A percentile compares a stretch with the other conserved stretches of the same genome.
These are phyloP conservation scores for Zymoseptoria pseudotritici DNA, from an alignment of 2,329 filamentous ascomycete genomes.

Conservation along the genomic window DNA sequence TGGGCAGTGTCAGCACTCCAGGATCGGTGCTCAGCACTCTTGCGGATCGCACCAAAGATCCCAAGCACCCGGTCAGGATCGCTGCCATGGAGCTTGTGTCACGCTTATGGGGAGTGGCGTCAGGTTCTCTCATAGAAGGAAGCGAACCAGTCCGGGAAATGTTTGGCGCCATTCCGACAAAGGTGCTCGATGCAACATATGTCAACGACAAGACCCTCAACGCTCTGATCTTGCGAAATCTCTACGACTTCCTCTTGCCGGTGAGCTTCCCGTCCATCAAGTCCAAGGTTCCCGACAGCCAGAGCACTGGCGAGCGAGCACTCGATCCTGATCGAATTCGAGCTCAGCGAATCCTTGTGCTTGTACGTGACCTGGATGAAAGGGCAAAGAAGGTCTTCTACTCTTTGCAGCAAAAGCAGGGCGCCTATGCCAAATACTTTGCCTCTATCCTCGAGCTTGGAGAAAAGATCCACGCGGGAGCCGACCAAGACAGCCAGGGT, in stretches of 20 bases:
- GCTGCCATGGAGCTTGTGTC: slow-evolving; percentile 80
- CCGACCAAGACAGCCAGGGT: slow-evolving; percentile 62
- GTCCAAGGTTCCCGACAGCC: slow-evolving; percentile 40
- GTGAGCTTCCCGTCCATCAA: slow-evolving; percentile 74
- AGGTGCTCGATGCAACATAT: slow-evolving; percentile 81
- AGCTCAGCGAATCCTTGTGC: slow-evolving; percentile 72
- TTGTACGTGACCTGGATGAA: slow-evolving; percentile 69
- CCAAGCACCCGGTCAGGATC: slow-evolving; percentile 69
- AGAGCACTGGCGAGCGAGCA: slow-evolving; percentile 36
- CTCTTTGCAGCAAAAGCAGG: slow-evolving; percentile 71
- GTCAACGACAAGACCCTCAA: slow-evolving; percentile 84
- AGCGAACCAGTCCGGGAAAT: slow-evolving; percentile 68
- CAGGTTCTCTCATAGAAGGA: slow-evolving; percentile 75
- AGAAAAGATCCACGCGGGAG: slow-evolving; percentile 82
- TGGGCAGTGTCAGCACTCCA: slow-evolving; percentile 65
- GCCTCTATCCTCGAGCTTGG: slow-evolving; percentile 74
- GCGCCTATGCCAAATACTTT: slow-evolving; percentile 64
- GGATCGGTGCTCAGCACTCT: slow-evolving; percentile 75
- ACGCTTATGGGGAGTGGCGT: slow-evolving; percentile 88
- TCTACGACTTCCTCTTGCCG: slow-evolving; percentile 84
- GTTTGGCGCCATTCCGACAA: slow-evolving; percentile 74
- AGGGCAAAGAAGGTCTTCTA: slow-evolving; percentile 83
- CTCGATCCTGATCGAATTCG: slow-evolving; percentile 69
- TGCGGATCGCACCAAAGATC: slow-evolving; percentile 82
- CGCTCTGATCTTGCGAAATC: slow-evolving; percentile 70